Percentiles rank a stretch among this genome's conserved stretches.
Evolutionary conservation across 257 asterid species (phyloP).

Genomic region (Marsdenia floribunda): DNA sequence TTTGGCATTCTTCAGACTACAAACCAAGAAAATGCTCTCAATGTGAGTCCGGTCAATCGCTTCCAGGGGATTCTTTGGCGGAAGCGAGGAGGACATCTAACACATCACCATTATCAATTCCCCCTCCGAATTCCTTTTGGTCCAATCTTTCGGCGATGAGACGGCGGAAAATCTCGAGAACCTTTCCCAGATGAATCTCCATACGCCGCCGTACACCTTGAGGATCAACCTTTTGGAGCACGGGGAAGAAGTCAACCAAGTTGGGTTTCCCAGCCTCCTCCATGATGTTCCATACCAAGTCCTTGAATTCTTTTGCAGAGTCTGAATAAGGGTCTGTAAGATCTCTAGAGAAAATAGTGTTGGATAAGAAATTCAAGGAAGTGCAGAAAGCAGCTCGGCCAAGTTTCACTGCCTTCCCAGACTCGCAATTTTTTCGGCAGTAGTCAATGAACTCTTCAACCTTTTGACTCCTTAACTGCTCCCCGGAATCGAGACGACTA

Average conservation of each 20-base stretch:
- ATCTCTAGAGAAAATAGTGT: slow-evolving; percentile 48
- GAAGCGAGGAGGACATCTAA: slow-evolving; percentile 24
- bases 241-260: slow-evolving; percentile 48
- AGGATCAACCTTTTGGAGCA: slow-evolving; percentile 36
- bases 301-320: slow-evolving; percentile 50
- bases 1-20: too few relatives aligned
- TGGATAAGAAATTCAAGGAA: slow-evolving; percentile 41
- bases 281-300: slow-evolving; percentile 40
- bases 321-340: slow-evolving; percentile 39
- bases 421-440: slow-evolving; percentile 22
- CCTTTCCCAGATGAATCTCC: slow-evolving; percentile 23
- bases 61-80: slow-evolving; percentile 37
- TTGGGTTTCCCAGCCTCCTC: slow-evolving; percentile 33
- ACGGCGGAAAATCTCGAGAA: slow-evolving; percentile 30
- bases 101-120: slow-evolving; percentile 35
- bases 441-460: slow-evolving; percentile 36
- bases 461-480: slow-evolving; percentile 42
- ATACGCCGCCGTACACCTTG: slow-evolving; percentile 32
- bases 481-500: slow-evolving; percentile 56
- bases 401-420: slow-evolving; percentile 31
- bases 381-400: slow-evolving; percentile 28
- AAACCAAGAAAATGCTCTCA: slow-evolving; percentile 65
- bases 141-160: slow-evolving; percentile 38
- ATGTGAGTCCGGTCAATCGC: slow-evolving; percentile 59
- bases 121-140: neutral